A percentile compares a stretch with the other conserved stretches of the same genome.
Evolutionary conservation across 768 basidiomycete genomes (phyloP).

Genomic region (Mycena vitilis): DNA sequence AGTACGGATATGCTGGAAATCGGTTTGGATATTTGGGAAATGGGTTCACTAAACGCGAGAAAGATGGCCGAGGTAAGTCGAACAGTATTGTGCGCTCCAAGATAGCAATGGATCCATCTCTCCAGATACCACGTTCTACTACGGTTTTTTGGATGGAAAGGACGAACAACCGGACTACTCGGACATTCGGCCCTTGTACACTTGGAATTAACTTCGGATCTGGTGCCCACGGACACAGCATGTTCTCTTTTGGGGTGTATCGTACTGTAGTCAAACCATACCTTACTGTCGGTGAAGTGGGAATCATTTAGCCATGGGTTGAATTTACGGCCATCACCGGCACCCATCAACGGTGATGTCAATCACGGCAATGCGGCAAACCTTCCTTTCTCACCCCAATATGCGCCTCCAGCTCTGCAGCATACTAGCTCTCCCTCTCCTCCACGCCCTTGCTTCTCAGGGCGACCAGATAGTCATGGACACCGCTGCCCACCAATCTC

Average conservation of each 20-base stretch:
- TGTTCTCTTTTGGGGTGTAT: no score
- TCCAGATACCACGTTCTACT: slow-evolving; percentile 40
- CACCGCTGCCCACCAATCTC: slow-evolving; percentile 51
- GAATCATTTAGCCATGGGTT: no score
- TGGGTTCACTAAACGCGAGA: slow-evolving; percentile 38
- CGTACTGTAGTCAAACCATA: no score
- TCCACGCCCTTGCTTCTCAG: slow-evolving; percentile 44
- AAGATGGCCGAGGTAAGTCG: slow-evolving; percentile 37
- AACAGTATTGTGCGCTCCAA: background rate
- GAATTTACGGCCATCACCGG: background rate
- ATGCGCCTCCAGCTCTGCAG: slow-evolving; percentile 51
- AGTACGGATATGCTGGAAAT: slow-evolving; percentile 39
- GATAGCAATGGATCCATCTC: background rate
- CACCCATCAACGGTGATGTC: background rate
- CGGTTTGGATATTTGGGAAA: slow-evolving; percentile 39
- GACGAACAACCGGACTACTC: slow-evolving; percentile 40
- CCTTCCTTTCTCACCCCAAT: slow-evolving; percentile 18
- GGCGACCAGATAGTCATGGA: slow-evolving; percentile 51
- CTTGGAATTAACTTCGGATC: slow-evolving; percentile 24
- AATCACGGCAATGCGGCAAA: background rate
- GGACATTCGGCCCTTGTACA: slow-evolving; percentile 34
- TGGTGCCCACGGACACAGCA: background rate
- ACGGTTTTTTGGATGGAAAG: slow-evolving; percentile 39
- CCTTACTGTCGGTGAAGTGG: background rate
- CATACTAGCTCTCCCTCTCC: slow-evolving; percentile 45